phyloP scores from a whole-genome alignment of 139 green algal genomes.

The Chlorella sp. region DNA sequence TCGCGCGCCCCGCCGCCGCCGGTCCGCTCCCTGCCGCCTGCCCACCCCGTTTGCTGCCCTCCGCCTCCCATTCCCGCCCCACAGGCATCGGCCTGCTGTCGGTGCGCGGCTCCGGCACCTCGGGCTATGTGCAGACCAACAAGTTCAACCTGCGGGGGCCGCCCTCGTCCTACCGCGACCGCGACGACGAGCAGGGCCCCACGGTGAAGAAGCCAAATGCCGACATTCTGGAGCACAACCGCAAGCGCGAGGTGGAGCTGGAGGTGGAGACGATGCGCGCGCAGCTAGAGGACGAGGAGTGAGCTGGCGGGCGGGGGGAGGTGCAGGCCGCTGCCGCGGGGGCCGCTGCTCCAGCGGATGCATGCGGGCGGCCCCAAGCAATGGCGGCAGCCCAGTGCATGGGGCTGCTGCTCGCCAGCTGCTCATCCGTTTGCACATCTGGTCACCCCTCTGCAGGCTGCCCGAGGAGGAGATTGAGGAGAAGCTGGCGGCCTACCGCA shows the following conservation, averaged over 20 bases:
- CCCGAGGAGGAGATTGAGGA: slow-evolving; percentile 68
- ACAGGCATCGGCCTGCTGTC: slow-evolving; percentile 89
- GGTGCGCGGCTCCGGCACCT: slow-evolving; percentile 91
- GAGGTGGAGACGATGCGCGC: slow-evolving; percentile 83
- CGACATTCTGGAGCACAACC: slow-evolving; percentile 93
- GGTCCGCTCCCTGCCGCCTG: background rate
- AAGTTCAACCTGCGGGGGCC: slow-evolving; percentile 88
- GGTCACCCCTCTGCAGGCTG: slow-evolving; percentile 39
- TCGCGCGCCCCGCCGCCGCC: background rate
- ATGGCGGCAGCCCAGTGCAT: too few species aligned
- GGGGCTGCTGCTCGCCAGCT: too few species aligned
- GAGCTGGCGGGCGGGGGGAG: too few species aligned
- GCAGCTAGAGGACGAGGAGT: slow-evolving; percentile 89
- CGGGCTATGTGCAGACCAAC: slow-evolving; percentile 95
- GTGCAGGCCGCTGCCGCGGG: background rate
- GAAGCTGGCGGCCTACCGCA: slow-evolving; percentile 31
- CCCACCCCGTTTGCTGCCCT: background rate
- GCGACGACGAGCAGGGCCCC: slow-evolving; percentile 13
- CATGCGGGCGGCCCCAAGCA: background rate
- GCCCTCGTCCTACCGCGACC: slow-evolving; percentile 4
- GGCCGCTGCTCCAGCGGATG: background rate
- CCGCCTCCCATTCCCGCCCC: background rate
- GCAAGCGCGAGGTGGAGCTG: slow-evolving; percentile 93
- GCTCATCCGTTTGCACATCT: background rate
- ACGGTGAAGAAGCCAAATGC: slow-evolving; percentile 51